Base-by-base conservation (phyloP, 345 rosid genomes). In the Murraya koenigii region DNA sequence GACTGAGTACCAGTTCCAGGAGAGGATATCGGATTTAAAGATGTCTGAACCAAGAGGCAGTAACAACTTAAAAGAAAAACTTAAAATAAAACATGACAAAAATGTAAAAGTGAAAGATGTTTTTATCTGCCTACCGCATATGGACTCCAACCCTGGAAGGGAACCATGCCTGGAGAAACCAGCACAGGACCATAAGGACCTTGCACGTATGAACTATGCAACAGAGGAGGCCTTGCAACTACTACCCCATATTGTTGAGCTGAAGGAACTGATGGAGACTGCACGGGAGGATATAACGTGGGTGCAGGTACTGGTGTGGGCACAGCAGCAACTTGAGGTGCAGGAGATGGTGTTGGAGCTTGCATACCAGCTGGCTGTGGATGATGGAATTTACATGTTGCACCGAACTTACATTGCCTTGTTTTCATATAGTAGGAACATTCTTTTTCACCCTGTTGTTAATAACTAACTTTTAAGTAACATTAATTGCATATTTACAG, bases 371-470 rank as follows among this genome's bases (percentile, higher is more conserved):
- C 88, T 47, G 92, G 92, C 56, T 78, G 89, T 4, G 99, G 97
- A 82, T 97, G 99, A 83, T 94, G 89, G 80, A 89, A 97, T 79
- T 94, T 94, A 81, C 98, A 94, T 0, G 97, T 90, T 10, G 84
- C 75, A 56, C 94, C 97, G 75, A 94, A 97, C 79, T 96, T 96
- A 84, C 99, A 96, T 38, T 89, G 93, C 78, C 97, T 93, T 0
- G 96, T 97, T 86, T 93, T 92, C 85, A 90, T 75, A 83, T 90
- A 97, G 75, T 93, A 94, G 55, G 94, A 85, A 79, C 99, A 97
- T 76, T 93, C 97, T 80, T 87, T 94, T 74, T 90, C 97, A 58
- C 97, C 97, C 99, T 96, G 93, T 86, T 70, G 80, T 44, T 58
- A 66, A 73, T 8, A 26, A 58, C 26, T 59, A 44, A 44, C 25